phyloP scores from a whole-genome alignment of 768 basidiomycete genomes.

The Phanerochaete carnosa region DNA sequence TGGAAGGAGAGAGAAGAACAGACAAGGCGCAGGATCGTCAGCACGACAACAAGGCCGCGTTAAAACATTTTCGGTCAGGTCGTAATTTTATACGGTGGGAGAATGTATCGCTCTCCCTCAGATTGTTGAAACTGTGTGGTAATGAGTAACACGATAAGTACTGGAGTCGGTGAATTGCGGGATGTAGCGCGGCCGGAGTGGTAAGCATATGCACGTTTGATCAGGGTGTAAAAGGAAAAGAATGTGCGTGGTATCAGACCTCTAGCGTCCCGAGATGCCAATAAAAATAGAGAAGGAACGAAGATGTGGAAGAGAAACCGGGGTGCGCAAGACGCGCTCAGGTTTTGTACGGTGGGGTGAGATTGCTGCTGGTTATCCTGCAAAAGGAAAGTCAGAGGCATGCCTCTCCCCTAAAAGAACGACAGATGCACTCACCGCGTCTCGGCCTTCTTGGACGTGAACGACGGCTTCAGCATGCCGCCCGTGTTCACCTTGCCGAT shows the following conservation, averaged over 20 bases:
- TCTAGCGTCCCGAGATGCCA: constrained; percentile 8
- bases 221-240: neutral
- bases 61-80: neutral
- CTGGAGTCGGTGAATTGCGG: neutral
- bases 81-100: neutral
- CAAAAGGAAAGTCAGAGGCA: neutral
- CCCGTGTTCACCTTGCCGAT: constrained; percentile 68
- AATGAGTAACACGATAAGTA: neutral
- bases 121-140: neutral
- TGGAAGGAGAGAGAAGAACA: constrained; percentile 88
- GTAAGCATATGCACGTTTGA: neutral
- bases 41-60: constrained; percentile 16
- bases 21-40: constrained; percentile 40
- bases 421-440: constrained; percentile 30
- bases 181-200: neutral
- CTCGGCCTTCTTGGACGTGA: constrained; percentile 51
- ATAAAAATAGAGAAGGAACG: neutral
- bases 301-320: neutral
- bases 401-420: neutral
- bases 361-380: constrained; percentile 16
- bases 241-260: constrained; percentile 2
- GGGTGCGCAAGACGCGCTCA: constrained; percentile 5
- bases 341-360: constrained; percentile 33
- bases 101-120: neutral
- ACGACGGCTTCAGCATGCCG: constrained; percentile 68